Evolutionary conservation across 2,329 filamentous ascomycete species (phyloP).

Genomic region (Drechslerella dactyloides): DNA sequence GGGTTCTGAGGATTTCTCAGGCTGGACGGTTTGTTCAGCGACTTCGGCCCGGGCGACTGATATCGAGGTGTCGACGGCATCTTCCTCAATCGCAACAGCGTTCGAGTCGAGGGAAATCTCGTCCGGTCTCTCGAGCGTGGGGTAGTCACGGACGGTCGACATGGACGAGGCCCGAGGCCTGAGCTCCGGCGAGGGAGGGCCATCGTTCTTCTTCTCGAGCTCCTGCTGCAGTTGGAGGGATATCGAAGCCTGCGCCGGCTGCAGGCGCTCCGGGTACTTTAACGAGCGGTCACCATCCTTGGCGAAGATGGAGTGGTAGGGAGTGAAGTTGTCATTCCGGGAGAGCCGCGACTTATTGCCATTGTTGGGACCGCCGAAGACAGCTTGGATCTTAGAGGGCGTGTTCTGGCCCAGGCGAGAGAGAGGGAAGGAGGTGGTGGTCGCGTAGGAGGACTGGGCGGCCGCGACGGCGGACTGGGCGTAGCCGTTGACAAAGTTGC

Average conservation of each 20-base stretch:
- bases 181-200: slow-evolving; percentile 34
- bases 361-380: slow-evolving; percentile 61
- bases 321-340: slow-evolving; percentile 31
- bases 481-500: slow-evolving; percentile 97
- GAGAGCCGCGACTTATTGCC: slow-evolving; percentile 54
- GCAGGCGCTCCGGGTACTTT: slow-evolving; percentile 43
- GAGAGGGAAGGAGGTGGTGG: slow-evolving; percentile 71
- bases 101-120: slow-evolving; percentile 20
- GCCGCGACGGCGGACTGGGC: slow-evolving; percentile 96
- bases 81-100: slow-evolving; percentile 40
- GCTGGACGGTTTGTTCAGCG: background rate
- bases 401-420: slow-evolving; percentile 65
- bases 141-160: slow-evolving; percentile 46
- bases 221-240: slow-evolving; percentile 45
- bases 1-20: background rate
- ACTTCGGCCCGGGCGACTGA: slow-evolving; percentile 1
- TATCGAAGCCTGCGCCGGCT: slow-evolving; percentile 35
- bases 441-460: slow-evolving; percentile 80
- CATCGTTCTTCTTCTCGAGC: slow-evolving; percentile 45
- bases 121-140: slow-evolving; percentile 42
- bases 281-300: slow-evolving; percentile 51
- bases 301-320: slow-evolving; percentile 50
- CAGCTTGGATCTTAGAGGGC: slow-evolving; percentile 62
- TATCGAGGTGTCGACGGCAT: slow-evolving; percentile 12
- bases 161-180: slow-evolving; percentile 46